These are phyloP conservation scores for Botrytis galanthina DNA, from an alignment of 2,329 filamentous ascomycete genomes.

Conservation along the genomic window DNA sequence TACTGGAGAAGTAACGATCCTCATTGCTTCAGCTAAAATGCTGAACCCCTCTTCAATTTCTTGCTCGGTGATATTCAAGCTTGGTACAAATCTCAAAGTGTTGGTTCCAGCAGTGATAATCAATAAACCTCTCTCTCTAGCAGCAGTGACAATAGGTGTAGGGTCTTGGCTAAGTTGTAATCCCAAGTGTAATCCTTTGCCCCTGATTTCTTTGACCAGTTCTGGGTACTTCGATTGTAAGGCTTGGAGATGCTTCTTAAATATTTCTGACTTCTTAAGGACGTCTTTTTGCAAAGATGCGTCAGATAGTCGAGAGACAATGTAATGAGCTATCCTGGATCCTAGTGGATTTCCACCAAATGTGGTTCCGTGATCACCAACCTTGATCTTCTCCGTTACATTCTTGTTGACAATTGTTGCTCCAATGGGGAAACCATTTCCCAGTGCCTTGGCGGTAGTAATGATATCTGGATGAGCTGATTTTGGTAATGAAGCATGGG, in stretches of 20 bases:
- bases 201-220: slow-evolving; percentile 75
- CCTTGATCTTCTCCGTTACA: slow-evolving; percentile 64
- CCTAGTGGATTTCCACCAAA: slow-evolving; percentile 72
- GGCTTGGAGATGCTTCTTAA: slow-evolving; percentile 55
- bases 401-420: slow-evolving; percentile 63
- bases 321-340: slow-evolving; percentile 75
- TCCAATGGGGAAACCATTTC: slow-evolving; percentile 94
- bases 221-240: slow-evolving; percentile 63
- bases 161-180: slow-evolving; percentile 77
- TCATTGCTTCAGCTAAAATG: slow-evolving; percentile 69
- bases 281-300: slow-evolving; percentile 69
- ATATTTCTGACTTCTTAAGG: slow-evolving; percentile 60
- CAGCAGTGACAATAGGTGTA: slow-evolving; percentile 73
- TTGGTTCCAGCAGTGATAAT: slow-evolving; percentile 93
- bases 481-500: slow-evolving; percentile 69
- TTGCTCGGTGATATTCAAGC: slow-evolving; percentile 72
- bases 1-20: slow-evolving; percentile 23
- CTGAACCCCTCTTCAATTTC: slow-evolving; percentile 77
- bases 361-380: slow-evolving; percentile 72
- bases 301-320: slow-evolving; percentile 74
- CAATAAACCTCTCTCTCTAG: slow-evolving; percentile 80
- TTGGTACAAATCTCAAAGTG: slow-evolving; percentile 87
- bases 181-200: slow-evolving; percentile 81
- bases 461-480: slow-evolving; percentile 91
- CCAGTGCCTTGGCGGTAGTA: slow-evolving; percentile 92